Conservation (phyloP, 148 eudicot genomes). For the Rhododendron simsii region DNA sequence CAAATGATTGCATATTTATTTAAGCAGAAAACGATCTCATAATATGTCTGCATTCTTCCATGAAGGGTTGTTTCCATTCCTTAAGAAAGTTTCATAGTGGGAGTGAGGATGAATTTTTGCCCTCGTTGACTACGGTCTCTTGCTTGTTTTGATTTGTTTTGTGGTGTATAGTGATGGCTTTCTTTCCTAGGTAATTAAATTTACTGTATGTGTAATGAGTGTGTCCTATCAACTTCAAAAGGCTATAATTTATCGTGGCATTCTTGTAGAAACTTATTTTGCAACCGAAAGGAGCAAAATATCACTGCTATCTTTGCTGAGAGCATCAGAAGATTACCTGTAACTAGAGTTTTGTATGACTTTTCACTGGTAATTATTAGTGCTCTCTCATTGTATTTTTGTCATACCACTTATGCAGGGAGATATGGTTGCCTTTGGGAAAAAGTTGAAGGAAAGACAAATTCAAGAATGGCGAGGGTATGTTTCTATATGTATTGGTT, state of each 20-base stretch:
- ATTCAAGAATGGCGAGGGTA: constrained; percentile 95
- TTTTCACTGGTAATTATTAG: background rate
- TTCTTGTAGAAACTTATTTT: background rate
- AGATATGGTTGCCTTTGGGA: constrained; percentile 86
- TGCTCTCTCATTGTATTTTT: background rate
- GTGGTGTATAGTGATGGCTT: background rate
- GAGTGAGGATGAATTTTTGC: background rate
- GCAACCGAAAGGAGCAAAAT: background rate
- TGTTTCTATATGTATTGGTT: constrained; percentile 10
- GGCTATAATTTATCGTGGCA: background rate
- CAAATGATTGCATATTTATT: background rate
- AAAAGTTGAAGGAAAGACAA: constrained; percentile 86
- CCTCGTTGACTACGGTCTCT: background rate
- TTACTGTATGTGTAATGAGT: background rate
- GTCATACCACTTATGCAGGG: constrained; percentile 15
- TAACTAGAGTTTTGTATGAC: background rate
- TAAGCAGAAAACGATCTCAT: background rate
- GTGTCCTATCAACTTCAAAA: background rate
- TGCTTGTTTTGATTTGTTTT: background rate
- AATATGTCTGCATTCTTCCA: background rate
- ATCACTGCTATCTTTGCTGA: background rate
- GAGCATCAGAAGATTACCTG: background rate
- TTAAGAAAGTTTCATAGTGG: background rate
- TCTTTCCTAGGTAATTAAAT: background rate
- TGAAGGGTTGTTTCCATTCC: background rate